Conservation (phyloP, 2,329 filamentous ascomycete genomes). For the Ilyonectria destructans region DNA sequence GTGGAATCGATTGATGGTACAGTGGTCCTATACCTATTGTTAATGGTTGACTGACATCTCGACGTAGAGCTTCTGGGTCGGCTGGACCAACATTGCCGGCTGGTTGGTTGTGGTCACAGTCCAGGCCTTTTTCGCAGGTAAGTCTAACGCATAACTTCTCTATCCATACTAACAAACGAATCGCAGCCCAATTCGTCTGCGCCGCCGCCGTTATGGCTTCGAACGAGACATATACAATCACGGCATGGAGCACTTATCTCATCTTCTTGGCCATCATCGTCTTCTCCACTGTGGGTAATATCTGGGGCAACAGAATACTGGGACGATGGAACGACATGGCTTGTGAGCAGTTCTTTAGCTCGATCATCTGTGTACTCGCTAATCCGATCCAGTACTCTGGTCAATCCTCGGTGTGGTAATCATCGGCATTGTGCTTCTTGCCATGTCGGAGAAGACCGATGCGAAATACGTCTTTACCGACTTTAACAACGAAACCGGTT, state of each 20-base stretch:
- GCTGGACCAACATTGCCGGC: slow-evolving; percentile 63
- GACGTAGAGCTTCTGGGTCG: slow-evolving; percentile 59
- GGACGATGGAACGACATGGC: slow-evolving; percentile 61
- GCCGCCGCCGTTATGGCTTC: slow-evolving; percentile 61
- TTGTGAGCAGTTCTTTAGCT: slow-evolving; percentile 42
- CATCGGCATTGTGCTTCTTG: slow-evolving; percentile 61
- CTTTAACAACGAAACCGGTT: slow-evolving; percentile 63
- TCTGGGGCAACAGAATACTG: slow-evolving; percentile 60
- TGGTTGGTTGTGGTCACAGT: slow-evolving; percentile 64
- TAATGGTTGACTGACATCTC: background rate
- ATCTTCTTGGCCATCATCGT: slow-evolving; percentile 55
- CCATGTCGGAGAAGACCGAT: slow-evolving; percentile 58
- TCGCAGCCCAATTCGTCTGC: slow-evolving; percentile 61
- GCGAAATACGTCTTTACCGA: slow-evolving; percentile 61
- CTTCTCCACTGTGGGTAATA: slow-evolving; percentile 53
- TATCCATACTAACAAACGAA: fast-evolving
- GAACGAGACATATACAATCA: slow-evolving; percentile 55
- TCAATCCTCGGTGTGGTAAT: slow-evolving; percentile 60
- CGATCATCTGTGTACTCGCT: fast-evolving
- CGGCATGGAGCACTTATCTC: slow-evolving; percentile 59
- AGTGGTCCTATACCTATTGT: background rate
- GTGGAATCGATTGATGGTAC: slow-evolving; percentile 58
- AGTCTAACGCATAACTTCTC: background rate
- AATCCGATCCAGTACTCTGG: slow-evolving; percentile 55
- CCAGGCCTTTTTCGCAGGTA: slow-evolving; percentile 61